Evolutionary conservation across 2,329 filamentous ascomycete genomes (phyloP).

Genomic region (Ilyonectria destructans): DNA sequence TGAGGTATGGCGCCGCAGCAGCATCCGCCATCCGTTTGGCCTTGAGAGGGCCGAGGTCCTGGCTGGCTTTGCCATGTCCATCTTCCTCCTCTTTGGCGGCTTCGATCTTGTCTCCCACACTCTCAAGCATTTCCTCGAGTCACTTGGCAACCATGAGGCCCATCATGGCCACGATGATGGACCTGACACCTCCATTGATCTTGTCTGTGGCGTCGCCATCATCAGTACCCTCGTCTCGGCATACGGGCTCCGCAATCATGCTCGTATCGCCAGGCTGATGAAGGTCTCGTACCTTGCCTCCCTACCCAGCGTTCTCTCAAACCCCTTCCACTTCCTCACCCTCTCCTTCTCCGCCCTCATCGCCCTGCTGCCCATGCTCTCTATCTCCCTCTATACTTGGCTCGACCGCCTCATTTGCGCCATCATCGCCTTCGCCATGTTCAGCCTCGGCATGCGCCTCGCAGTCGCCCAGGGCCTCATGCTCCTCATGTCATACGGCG

Average conservation of each 20-base stretch:
- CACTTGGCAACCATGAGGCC: conserved; percentile 72
- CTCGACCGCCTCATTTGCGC: conserved; percentile 88
- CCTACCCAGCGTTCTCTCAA: conserved; percentile 89
- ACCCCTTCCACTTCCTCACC: conserved; percentile 95
- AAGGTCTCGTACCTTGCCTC: conserved; percentile 86
- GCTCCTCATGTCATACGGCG: conserved; percentile 91
- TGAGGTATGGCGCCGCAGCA: conserved; percentile 95
- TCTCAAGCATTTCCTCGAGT: conserved; percentile 91
- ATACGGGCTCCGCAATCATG: conserved; percentile 90
- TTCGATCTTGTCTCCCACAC: conserved; percentile 96
- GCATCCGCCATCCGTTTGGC: conserved; percentile 93
- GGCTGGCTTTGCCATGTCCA: conserved; percentile 95
- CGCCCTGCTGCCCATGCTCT: conserved; percentile 86
- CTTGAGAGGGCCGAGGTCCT: conserved; percentile 94
- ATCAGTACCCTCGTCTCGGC: conserved; percentile 88
- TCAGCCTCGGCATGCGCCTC: conserved; percentile 85
- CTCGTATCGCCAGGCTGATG: conserved; percentile 93
- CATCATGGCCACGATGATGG: conserved; percentile 78
- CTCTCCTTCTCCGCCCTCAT: conserved; percentile 88
- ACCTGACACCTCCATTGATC: conserved; percentile 83
- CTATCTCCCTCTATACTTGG: conserved; percentile 85
- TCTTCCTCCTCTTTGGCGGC: conserved; percentile 97
- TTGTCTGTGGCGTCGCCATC: conserved; percentile 87
- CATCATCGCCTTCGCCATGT: conserved; percentile 90
- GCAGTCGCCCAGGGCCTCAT: conserved; percentile 91